Evolutionary conservation across 768 basidiomycete species (phyloP).

Genomic region (Cyclocybe aegerita): DNA sequence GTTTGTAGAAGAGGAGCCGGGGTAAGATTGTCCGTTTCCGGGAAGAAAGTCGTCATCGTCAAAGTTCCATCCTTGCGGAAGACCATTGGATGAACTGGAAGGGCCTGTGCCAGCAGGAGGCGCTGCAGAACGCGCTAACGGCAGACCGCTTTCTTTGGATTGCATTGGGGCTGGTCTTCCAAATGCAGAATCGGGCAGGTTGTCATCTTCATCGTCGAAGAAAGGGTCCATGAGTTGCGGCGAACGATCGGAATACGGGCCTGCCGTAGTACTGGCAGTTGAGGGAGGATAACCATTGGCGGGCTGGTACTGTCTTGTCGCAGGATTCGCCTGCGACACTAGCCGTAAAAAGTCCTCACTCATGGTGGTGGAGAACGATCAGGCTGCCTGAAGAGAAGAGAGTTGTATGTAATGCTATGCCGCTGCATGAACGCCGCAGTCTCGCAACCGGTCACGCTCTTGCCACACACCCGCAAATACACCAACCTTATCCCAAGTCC

Average conservation of each 20-base stretch:
- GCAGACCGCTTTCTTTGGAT: conserved; percentile 56
- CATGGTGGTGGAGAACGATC: conserved; percentile 35
- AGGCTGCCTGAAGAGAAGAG: conserved; percentile 17
- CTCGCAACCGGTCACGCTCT: background rate
- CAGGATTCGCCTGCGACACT: conserved; percentile 72
- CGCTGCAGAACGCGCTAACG: conserved; percentile 57
- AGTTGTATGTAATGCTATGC: conserved; percentile 1
- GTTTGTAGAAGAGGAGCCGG: conserved; percentile 41
- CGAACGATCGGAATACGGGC: conserved; percentile 39
- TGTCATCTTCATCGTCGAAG: conserved; percentile 85
- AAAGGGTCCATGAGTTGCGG: conserved; percentile 77
- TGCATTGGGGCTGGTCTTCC: conserved; percentile 48
- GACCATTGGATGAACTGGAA: conserved; percentile 49
- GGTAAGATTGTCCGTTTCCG: conserved; percentile 36
- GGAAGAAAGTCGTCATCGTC: conserved; percentile 61
- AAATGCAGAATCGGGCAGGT: conserved; percentile 68
- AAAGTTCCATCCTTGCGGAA: conserved; percentile 73
- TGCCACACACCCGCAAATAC: conserved; percentile 1
- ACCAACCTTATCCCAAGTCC: too few relatives aligned
- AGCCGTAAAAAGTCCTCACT: conserved; percentile 74
- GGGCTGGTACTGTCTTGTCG: conserved; percentile 48
- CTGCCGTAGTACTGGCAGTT: conserved; percentile 31
- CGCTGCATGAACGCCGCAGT: background rate
- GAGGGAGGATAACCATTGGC: conserved; percentile 64
- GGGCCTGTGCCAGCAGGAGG: conserved; percentile 57